Conservation (phyloP, 768 basidiomycete genomes). For the Gyrodon lividus region DNA sequence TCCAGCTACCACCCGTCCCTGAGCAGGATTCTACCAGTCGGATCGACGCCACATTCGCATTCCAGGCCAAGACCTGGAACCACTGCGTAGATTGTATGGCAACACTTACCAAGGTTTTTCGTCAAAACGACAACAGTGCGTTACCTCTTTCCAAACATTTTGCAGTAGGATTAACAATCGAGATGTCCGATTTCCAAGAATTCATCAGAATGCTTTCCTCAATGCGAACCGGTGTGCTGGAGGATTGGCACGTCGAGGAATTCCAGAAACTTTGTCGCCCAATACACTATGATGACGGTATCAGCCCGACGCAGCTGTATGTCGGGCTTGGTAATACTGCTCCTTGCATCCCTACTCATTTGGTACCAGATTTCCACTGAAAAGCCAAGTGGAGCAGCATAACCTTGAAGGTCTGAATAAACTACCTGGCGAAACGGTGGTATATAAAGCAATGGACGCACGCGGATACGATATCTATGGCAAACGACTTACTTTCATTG, state of each 20-base stretch:
- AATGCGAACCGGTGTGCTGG: slow-evolving; percentile 88
- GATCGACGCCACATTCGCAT: slow-evolving; percentile 58
- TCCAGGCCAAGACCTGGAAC: slow-evolving; percentile 63
- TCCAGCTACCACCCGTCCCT: slow-evolving; percentile 74
- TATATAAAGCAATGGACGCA: slow-evolving; percentile 44
- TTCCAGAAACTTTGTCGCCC: slow-evolving; percentile 66
- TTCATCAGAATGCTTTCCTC: slow-evolving; percentile 97
- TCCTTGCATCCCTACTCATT: not conserved
- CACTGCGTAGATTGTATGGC: slow-evolving; percentile 47
- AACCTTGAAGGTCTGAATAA: slow-evolving; percentile 21
- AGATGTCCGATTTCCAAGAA: slow-evolving; percentile 38
- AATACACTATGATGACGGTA: slow-evolving; percentile 73
- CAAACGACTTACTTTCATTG: slow-evolving; percentile 28
- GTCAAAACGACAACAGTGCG: slow-evolving; percentile 62
- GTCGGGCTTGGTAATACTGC: slow-evolving; percentile 19
- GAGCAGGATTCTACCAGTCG: slow-evolving; percentile 47
- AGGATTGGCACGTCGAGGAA: slow-evolving; percentile 56
- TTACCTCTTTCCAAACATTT: not conserved
- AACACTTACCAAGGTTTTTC: slow-evolving; percentile 63
- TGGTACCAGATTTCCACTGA: slow-evolving; percentile 25
- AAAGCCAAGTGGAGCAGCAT: slow-evolving; percentile 24
- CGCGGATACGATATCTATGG: slow-evolving; percentile 42
- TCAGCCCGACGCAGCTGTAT: slow-evolving; percentile 88
- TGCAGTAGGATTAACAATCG: not conserved
- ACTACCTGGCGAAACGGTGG: slow-evolving; percentile 27